phyloP scores from a whole-genome alignment of 768 basidiomycete species.

The Filobasidium wieringae region DNA sequence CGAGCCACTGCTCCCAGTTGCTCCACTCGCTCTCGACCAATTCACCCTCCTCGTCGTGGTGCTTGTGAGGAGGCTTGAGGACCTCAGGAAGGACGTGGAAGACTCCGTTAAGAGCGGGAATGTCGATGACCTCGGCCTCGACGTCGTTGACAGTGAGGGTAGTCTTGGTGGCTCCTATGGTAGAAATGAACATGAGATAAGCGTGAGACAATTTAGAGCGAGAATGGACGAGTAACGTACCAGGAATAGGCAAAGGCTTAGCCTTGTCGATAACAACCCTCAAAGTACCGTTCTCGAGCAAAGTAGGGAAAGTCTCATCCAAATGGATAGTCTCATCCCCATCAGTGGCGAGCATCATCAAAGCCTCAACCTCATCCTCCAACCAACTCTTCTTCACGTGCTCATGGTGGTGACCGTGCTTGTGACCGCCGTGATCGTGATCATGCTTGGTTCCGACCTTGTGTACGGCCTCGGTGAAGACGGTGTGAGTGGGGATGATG shows the following conservation, averaged over 20 bases:
- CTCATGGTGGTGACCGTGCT: slow-evolving; percentile 10
- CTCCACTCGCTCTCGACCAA: slow-evolving; percentile 24
- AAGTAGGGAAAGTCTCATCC: slow-evolving; percentile 26
- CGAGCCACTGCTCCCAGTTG: slow-evolving; percentile 35
- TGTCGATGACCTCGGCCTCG: slow-evolving; percentile 42
- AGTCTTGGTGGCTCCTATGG: slow-evolving; percentile 30
- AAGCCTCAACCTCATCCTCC: slow-evolving; percentile 16
- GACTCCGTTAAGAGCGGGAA: slow-evolving; percentile 51
- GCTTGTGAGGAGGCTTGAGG: slow-evolving; percentile 35
- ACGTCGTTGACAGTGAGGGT: slow-evolving; percentile 35
- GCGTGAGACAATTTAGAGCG: not conserved
- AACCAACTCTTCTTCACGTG: slow-evolving; percentile 1
- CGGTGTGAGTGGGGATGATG: slow-evolving; percentile 48
- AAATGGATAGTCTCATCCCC: slow-evolving; percentile 34
- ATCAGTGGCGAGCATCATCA: slow-evolving; percentile 16
- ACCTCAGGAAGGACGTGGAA: slow-evolving; percentile 42
- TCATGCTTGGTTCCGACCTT: not conserved
- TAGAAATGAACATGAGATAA: not conserved
- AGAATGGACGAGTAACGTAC: slow-evolving; percentile 26
- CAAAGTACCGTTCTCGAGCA: slow-evolving; percentile 35
- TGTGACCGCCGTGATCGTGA: not conserved
- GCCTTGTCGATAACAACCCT: slow-evolving; percentile 46
- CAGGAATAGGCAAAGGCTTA: slow-evolving; percentile 36
- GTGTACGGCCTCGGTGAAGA: slow-evolving; percentile 38
- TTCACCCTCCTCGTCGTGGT: slow-evolving; percentile 29